These are phyloP conservation scores for Penicillium lividum DNA, from an alignment of 495 filamentous ascomycete species.

Conservation along the genomic window DNA sequence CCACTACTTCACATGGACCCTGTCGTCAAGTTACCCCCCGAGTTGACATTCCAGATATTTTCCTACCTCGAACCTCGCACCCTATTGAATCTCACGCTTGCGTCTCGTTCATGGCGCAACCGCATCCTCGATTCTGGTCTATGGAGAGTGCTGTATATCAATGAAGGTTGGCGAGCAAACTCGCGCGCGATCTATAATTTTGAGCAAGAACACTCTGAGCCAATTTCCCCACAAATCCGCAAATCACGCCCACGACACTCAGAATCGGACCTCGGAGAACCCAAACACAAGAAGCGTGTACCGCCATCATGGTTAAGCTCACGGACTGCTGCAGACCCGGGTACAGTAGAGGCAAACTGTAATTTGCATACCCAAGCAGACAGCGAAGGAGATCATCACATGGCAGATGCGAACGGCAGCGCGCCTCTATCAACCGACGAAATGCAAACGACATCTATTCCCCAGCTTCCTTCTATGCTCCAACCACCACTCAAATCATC, in stretches of 20 bases:
- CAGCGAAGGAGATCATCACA: slow-evolving; percentile 47
- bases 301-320: slow-evolving; percentile 45
- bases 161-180: slow-evolving; percentile 83
- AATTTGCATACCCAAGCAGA: slow-evolving; percentile 42
- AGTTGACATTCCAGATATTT: slow-evolving; percentile 86
- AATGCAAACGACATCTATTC: slow-evolving; percentile 9
- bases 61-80: slow-evolving; percentile 77
- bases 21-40: slow-evolving; percentile 76
- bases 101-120: slow-evolving; percentile 79
- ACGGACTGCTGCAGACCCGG: slow-evolving; percentile 20
- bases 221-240: slow-evolving; percentile 42
- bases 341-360: slow-evolving; percentile 6
- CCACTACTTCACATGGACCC: slow-evolving; percentile 91
- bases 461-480: slow-evolving; percentile 17
- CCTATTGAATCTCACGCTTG: slow-evolving; percentile 72
- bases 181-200: slow-evolving; percentile 62
- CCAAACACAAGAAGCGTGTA: slow-evolving; percentile 54
- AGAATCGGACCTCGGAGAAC: slow-evolving; percentile 49
- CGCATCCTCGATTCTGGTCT: slow-evolving; percentile 81
- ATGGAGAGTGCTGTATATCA: slow-evolving; percentile 78
- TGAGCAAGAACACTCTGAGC: slow-evolving; percentile 59
- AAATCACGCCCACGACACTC: slow-evolving; percentile 44
- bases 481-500: slow-evolving; percentile 33
- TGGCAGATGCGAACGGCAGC: slow-evolving; percentile 45
- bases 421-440: slow-evolving; percentile 6